phyloP scores from a whole-genome alignment of 176 grass and related monocot species.

The Carex parvula region DNA sequence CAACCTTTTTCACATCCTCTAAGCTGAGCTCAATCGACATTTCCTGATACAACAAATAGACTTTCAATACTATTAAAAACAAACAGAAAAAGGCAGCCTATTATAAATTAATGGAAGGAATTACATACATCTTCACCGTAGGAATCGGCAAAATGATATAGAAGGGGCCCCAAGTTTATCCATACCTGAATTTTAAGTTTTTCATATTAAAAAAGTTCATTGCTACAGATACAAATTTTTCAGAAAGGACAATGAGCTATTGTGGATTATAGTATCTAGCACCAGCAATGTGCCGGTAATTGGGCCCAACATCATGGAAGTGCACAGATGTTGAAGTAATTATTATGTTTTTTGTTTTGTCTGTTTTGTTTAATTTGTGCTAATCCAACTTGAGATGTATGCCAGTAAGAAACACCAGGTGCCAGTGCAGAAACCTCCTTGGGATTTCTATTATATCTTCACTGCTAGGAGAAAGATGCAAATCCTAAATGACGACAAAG shows the following conservation, averaged over 20 bases:
- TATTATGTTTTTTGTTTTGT: background rate
- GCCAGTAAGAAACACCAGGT: background rate
- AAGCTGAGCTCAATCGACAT: slow-evolving; percentile 97
- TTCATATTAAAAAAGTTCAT: slow-evolving; percentile 7
- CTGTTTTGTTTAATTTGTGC: background rate
- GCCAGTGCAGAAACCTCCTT: background rate
- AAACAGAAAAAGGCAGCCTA: slow-evolving; percentile 7
- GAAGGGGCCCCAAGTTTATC: slow-evolving; percentile 90
- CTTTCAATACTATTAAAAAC: slow-evolving; percentile 27
- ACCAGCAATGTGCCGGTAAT: background rate
- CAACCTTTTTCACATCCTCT: slow-evolving; percentile 94
- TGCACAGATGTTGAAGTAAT: background rate
- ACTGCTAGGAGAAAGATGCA: background rate
- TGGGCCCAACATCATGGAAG: background rate
- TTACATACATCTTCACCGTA: slow-evolving; percentile 86
- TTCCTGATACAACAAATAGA: slow-evolving; percentile 65
- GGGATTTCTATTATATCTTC: background rate
- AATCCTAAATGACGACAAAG: background rate
- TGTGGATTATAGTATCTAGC: background rate
- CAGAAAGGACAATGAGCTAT: background rate
- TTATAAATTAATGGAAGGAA: slow-evolving; percentile 12
- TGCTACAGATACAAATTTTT: background rate
- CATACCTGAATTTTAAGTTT: slow-evolving; percentile 57
- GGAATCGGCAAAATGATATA: slow-evolving; percentile 92
- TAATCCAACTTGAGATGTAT: background rate